A percentile compares a stretch with the other conserved stretches of the same genome.
Conservation (phyloP, 805 yeast genomes). For the Yarrowia porcina region DNA sequence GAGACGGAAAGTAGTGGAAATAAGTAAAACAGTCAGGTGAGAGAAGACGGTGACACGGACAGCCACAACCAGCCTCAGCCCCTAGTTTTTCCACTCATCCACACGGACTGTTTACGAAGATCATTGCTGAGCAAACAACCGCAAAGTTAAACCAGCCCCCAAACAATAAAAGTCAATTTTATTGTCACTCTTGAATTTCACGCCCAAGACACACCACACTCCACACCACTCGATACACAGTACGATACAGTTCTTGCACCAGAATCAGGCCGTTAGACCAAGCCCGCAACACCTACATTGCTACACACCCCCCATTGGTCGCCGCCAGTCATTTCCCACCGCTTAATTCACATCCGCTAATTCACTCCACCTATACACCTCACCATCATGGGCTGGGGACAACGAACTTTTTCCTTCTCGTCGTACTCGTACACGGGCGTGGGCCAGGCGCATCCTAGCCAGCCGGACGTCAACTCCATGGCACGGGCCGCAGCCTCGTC, state of each 20-base stretch:
- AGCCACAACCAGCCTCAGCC: too few relatives aligned
- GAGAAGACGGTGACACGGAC: too few relatives aligned
- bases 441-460: slow-evolving; percentile 33
- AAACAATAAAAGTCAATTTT: slow-evolving; percentile 22
- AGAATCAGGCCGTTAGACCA: too few relatives aligned
- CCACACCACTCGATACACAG: neutral
- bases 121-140: slow-evolving; percentile 24
- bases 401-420: slow-evolving; percentile 25
- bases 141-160: slow-evolving; percentile 22
- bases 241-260: too few relatives aligned
- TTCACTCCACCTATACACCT: neutral
- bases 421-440: slow-evolving; percentile 36
- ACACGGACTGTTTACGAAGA: neutral
- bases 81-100: too few relatives aligned
- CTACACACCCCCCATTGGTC: too few relatives aligned
- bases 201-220: neutral
- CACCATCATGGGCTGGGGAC: slow-evolving; percentile 24
- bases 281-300: too few relatives aligned
- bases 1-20: too few relatives aligned
- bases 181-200: slow-evolving; percentile 7
- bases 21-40: too few relatives aligned
- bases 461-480: slow-evolving; percentile 40
- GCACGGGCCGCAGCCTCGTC: slow-evolving; percentile 62
- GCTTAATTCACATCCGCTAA: too few relatives aligned
- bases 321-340: too few relatives aligned